Base-by-base conservation (phyloP, 768 basidiomycete species). In the Podaxis carcinomalis region DNA sequence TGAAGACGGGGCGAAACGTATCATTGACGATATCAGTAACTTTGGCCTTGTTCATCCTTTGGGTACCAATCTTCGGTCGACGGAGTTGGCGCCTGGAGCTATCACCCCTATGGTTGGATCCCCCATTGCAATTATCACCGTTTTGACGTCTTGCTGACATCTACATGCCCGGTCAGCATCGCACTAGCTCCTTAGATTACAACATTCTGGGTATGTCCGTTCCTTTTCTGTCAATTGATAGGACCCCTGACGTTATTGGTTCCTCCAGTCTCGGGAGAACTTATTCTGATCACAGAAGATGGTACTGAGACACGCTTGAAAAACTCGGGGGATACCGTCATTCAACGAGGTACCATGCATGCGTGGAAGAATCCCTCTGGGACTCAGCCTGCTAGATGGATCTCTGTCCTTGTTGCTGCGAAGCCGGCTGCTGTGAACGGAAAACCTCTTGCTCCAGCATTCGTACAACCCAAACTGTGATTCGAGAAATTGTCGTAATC, bases 301-400 rank as follows among this genome's bases (percentile, higher is more conserved):
- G 85, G 84, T 4, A 73, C 70, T 6, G 82, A 86, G 69, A 81
- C 71, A 19, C 74, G 77, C 52, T 66, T 86, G 53, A 81, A 79
- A 63, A 80, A 79, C 56, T 80, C 83, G 23, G 85, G 84, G 35
- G 84, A 85, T 68, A 74, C 76, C 0, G 80, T 86, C 50, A 72
- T 86, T 36, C 82, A 84, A 70, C 80, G 79, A 60, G 86, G 85
- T 7, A 83, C 80, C 0, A 74, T 84, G 69, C 86, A 87, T 64
- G 82, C 80, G 14, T 88, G 85, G 86, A 79, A 70, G 56, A 87
- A 87, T 68, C 82, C 84, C 9, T 79, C 80, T 0, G 69, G 72
- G 19, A 61, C 52, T 9, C 66, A 70, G 25, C 85, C 83, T 80
- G 69, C 79, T 9, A 73, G 83, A 23, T 86, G 83, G 83, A 69